Conservation (phyloP, 345 rosid species). For the Lenwebbia sp. region DNA sequence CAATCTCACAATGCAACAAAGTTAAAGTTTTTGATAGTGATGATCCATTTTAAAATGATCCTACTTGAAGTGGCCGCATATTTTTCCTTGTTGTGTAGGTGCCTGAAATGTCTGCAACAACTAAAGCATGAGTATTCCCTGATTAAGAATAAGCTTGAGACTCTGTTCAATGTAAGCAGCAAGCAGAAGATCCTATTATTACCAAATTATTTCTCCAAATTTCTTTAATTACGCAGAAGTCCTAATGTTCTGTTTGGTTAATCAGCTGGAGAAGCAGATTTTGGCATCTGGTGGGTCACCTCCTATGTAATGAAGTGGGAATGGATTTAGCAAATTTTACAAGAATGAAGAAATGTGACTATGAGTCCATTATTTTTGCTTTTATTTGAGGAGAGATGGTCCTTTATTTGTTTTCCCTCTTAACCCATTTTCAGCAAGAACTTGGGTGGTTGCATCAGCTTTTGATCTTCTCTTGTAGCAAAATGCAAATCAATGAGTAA, state of each 20-base stretch:
- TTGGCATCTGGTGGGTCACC: constrained; percentile 36
- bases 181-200: neutral
- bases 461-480: constrained; percentile 9
- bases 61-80: neutral
- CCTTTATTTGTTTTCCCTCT: neutral
- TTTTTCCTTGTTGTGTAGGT: constrained; percentile 15
- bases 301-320: constrained; percentile 11
- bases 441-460: neutral
- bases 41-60: neutral
- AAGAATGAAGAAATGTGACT: neutral
- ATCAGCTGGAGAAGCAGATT: constrained; percentile 46
- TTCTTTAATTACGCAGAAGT: neutral
- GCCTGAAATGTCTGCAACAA: constrained; percentile 49
- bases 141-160: constrained; percentile 50
- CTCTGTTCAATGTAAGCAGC: constrained; percentile 36
- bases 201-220: neutral
- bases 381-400: neutral
- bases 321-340: neutral
- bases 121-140: constrained; percentile 38
- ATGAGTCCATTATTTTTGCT: neutral
- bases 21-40: neutral
- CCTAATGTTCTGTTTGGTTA: neutral
- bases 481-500: constrained; percentile 3
- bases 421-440: neutral
- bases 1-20: neutral